phyloP scores from a whole-genome alignment of 2,329 filamentous ascomycete species.

The Aspergillus ochraceus region DNA sequence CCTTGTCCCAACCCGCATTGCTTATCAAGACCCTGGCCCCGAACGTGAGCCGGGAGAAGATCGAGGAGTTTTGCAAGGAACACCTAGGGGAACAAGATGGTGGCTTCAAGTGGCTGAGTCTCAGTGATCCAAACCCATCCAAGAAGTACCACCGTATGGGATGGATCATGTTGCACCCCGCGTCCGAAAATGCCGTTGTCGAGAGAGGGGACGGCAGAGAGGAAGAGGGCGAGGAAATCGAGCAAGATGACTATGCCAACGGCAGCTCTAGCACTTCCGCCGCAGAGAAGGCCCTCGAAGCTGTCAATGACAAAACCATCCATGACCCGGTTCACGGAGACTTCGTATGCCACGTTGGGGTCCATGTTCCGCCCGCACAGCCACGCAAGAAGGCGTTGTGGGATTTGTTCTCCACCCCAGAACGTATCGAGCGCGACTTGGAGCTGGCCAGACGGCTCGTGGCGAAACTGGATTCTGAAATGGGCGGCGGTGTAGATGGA shows the following conservation, averaged over 20 bases:
- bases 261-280: slow-evolving; percentile 47
- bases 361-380: slow-evolving; percentile 83
- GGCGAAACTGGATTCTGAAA: slow-evolving; percentile 79
- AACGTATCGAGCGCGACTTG: slow-evolving; percentile 88
- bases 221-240: slow-evolving; percentile 60
- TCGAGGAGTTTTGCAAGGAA: slow-evolving; percentile 93
- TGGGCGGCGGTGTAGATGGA: slow-evolving; percentile 75
- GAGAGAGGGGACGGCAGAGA: slow-evolving; percentile 75
- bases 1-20: slow-evolving; percentile 82
- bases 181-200: slow-evolving; percentile 64
- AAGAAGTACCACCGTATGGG: slow-evolving; percentile 98
- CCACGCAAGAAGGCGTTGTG: slow-evolving; percentile 93
- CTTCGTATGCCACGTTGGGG: slow-evolving; percentile 95
- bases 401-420: slow-evolving; percentile 93
- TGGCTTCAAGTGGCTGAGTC: slow-evolving; percentile 91
- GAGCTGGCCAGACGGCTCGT: slow-evolving; percentile 79
- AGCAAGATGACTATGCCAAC: slow-evolving; percentile 34
- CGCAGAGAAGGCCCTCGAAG: slow-evolving; percentile 83
- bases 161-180: slow-evolving; percentile 93
- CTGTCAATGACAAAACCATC: slow-evolving; percentile 97
- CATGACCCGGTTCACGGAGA: slow-evolving; percentile 91
- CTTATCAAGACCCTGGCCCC: slow-evolving; percentile 98
- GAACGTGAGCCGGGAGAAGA: slow-evolving; percentile 88
- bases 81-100: slow-evolving; percentile 87
- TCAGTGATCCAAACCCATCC: slow-evolving; percentile 94